Evolutionary conservation across 805 yeast genomes (phyloP), one percentile per base, ranked within the genome.

Genomic region (Ogataea zsoltii): DNA sequence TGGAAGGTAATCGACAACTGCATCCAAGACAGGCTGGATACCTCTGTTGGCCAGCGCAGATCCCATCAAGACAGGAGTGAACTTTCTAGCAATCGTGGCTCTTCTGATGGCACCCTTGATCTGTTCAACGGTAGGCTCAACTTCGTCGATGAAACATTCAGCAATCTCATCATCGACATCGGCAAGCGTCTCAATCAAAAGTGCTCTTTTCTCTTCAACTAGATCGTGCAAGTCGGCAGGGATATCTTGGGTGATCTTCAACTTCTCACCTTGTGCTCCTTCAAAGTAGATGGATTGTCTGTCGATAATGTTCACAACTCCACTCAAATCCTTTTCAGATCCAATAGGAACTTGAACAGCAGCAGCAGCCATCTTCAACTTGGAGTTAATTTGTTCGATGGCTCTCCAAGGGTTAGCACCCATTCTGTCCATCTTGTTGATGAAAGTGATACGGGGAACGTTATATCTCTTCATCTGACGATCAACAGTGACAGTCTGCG

Each of bases 11-110:
- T 92, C 97, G 54, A 92, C 92, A 49, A 94, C 96, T 33, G 97
- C 94, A 67, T 94, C 97, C 57, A 94, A 75, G 30, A 92, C 97
- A 17, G 91, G 91, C 74, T 94, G 99, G 54, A 94, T 78, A 68
- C 97, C 97, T 55, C 84, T 88, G 72, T 94, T 94, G 47, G 98
- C 99, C 53, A 94, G 76, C 15, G 99, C 99, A 40, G 97, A 89
- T 17, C 99, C 99, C 97, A 94, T 94, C 54, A 92, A 75, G n/a
- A 94, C 98, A n/a, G 99, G 99, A 12, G 98, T 89, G 75, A 94
- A 94, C 65, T 80, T 87, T 72, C 97, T 83, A 26, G 91, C 96
- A 69, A 92, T 92, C 15, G 99, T 94, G 41, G 97, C 79, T 61
- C 97, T 82, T 68, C 99, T 85, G 57, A 94, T 94, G 34, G 97